Evolutionary conservation across 176 grass and related monocot species (phyloP), one percentile per base, ranked within the genome.

Genomic region (Eleusine coracana): DNA sequence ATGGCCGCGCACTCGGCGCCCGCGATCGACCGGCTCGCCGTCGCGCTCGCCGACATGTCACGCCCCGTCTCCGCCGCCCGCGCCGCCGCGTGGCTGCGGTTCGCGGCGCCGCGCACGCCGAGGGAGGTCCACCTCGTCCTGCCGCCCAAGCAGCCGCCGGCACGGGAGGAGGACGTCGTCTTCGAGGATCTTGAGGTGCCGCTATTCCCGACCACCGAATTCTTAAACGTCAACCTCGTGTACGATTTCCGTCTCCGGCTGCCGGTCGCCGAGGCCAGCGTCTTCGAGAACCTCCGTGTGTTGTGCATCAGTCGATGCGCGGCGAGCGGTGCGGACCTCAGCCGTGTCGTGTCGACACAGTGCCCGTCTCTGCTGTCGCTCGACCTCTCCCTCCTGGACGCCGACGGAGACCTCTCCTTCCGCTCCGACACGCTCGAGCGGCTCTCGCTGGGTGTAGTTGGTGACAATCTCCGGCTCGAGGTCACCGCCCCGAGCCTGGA

Each of bases 81-180:
- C 66, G 34, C 68, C 21, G 78, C 66, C 7, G 6, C 49, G 78
- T 81, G 78, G 78, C 66, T 81, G 49, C 66, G 31, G 63, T 81
- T 81, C 50, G 78, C 66, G 34, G 68, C 65, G 21, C 14, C 48
- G 50, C 66, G 13, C 51, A 31, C 29, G 16, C 2, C 70, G 44
- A 27, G 21, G 4, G 68, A 71, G 68, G 68, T 71, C 68, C 68
- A 71, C 68, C 18, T 71, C 21, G 12, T 7, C 9, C n/a, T 71
- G 8, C 68, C 40, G 39, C 18, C 39, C 21, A 70, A 45, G 66
- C 7, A 44, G 40, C 68, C 68, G 20, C 68, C 38, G 40, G 20
- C 39, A 10, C 20, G 3, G 20, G 18, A 21, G 18, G 68, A 45
- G 20, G 39, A 70, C 39, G 68, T 25, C 39, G 68, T 70, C 20